Percentiles rank a stretch among this genome's conserved stretches.
These are phyloP conservation scores for Paralagenidium karlingii DNA, from an alignment of 352 stramenopile genomes.

Conservation along the genomic window DNA sequence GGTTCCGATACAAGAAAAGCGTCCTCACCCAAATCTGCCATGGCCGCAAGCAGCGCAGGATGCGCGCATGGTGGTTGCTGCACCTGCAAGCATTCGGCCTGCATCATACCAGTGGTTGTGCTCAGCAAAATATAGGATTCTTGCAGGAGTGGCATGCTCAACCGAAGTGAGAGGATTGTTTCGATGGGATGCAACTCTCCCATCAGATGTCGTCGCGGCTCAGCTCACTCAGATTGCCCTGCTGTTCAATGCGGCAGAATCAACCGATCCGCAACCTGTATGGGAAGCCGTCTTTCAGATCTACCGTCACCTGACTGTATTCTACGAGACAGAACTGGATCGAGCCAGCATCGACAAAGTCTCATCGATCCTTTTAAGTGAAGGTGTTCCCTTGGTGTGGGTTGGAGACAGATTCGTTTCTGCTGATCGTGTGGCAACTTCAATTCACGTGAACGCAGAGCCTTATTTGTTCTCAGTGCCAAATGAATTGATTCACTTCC, in stretches of 20 bases:
- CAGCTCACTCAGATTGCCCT: slow-evolving; percentile 40
- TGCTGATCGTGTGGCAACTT: slow-evolving; percentile 32
- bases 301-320: slow-evolving; percentile 35
- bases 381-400: slow-evolving; percentile 41
- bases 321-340: slow-evolving; percentile 31
- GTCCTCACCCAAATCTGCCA: slow-evolving; percentile 18
- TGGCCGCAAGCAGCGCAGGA: slow-evolving; percentile 23
- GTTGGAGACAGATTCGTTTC: slow-evolving; percentile 42
- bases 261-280: slow-evolving; percentile 11
- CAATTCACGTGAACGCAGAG: slow-evolving; percentile 35
- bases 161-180: slow-evolving; percentile 21
- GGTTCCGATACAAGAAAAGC: slow-evolving; percentile 33
- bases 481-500: slow-evolving; percentile 49
- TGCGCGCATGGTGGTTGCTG: slow-evolving; percentile 25
- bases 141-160: slow-evolving; percentile 28
- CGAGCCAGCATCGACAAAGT: slow-evolving; percentile 11
- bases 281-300: slow-evolving; percentile 47
- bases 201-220: slow-evolving; percentile 21
- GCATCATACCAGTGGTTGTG: slow-evolving; percentile 37
- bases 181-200: slow-evolving; percentile 24
- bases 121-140: slow-evolving; percentile 50
- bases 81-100: slow-evolving; percentile 21
- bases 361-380: slow-evolving; percentile 18
- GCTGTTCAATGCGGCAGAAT: slow-evolving; percentile 8
- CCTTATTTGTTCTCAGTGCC: slow-evolving; percentile 50